These are phyloP conservation scores for Nakaseomyces nivariensis DNA, from an alignment of 1,139 yeast species.

Conservation along the genomic window DNA sequence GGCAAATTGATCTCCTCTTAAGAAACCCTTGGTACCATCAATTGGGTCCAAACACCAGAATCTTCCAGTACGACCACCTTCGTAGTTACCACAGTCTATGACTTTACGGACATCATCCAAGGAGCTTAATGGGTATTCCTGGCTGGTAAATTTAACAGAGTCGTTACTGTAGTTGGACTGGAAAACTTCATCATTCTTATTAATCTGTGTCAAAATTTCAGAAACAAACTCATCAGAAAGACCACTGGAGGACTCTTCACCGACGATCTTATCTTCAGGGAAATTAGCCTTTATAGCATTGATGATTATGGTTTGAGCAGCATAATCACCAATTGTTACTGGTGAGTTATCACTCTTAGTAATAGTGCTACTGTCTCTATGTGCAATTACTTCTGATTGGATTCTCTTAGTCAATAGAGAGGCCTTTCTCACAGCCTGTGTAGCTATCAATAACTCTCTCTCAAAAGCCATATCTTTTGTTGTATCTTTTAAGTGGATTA, in stretches of 20 bases:
- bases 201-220: conserved; percentile 42
- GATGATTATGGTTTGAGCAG: conserved; percentile 89
- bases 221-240: conserved; percentile 42
- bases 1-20: conserved; percentile 94
- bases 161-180: conserved; percentile 10
- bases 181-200: conserved; percentile 32
- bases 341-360: conserved; percentile 88
- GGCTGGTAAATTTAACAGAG: conserved; percentile 31
- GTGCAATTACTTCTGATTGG: conserved; percentile 52
- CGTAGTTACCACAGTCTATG: conserved; percentile 69
- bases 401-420: conserved; percentile 66
- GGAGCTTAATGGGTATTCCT: conserved; percentile 30
- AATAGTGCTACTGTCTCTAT: conserved; percentile 50
- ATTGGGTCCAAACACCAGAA: conserved; percentile 98
- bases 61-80: conserved; percentile 71
- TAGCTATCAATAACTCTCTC: conserved; percentile 67
- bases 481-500: neutral
- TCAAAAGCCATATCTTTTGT: conserved; percentile 27
- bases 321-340: conserved; percentile 93
- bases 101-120: conserved; percentile 47
- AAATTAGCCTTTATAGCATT: conserved; percentile 70
- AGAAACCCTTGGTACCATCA: conserved; percentile 95
- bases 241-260: conserved; percentile 80
- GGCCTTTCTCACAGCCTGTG: conserved; percentile 85
- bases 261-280: conserved; percentile 80